Evolutionary conservation across 345 rosid species (phyloP).

Genomic region (Mallotus nudiflorus): DNA sequence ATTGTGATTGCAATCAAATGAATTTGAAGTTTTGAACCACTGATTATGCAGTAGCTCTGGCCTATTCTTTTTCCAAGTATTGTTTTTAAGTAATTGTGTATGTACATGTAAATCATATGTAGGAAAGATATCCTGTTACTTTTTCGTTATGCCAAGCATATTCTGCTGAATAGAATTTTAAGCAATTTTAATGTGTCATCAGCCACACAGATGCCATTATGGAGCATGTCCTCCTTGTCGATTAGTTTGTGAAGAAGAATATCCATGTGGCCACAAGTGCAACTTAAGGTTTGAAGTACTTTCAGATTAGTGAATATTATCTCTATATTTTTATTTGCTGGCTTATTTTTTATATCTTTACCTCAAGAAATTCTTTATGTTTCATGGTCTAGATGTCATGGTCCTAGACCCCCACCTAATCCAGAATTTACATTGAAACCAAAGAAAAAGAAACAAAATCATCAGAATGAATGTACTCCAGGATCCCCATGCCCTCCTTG

Average conservation of each 20-base stretch:
- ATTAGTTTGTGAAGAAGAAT: constrained; percentile 79
- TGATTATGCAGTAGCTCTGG: background rate
- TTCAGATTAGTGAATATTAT: background rate
- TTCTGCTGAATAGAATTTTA: constrained; percentile 14
- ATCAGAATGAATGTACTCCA: constrained; percentile 57
- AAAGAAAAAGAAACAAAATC: constrained; percentile 70
- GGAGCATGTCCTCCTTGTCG: constrained; percentile 88
- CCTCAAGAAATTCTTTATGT: constrained; percentile 10
- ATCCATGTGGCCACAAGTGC: constrained; percentile 83
- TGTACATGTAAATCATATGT: constrained; percentile 9
- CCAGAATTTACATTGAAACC: constrained; percentile 77
- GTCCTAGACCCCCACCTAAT: constrained; percentile 82
- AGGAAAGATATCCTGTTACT: background rate
- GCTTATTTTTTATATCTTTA: constrained; percentile 6
- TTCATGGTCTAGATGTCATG: constrained; percentile 68
- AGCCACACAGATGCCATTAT: constrained; percentile 92
- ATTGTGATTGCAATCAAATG: background rate
- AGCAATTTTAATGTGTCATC: constrained; percentile 24
- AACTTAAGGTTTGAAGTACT: constrained; percentile 56
- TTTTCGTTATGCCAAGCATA: constrained; percentile 8
- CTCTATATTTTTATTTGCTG: constrained; percentile 1
- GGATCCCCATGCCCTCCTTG: constrained; percentile 89
- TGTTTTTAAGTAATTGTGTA: background rate
- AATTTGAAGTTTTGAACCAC: background rate
- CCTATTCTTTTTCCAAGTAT: background rate